Percentiles rank a stretch among this genome's conserved stretches.
Evolutionary conservation across 1,284 basidiomycete species (phyloP).

Genomic region (Ustilago sp.): DNA sequence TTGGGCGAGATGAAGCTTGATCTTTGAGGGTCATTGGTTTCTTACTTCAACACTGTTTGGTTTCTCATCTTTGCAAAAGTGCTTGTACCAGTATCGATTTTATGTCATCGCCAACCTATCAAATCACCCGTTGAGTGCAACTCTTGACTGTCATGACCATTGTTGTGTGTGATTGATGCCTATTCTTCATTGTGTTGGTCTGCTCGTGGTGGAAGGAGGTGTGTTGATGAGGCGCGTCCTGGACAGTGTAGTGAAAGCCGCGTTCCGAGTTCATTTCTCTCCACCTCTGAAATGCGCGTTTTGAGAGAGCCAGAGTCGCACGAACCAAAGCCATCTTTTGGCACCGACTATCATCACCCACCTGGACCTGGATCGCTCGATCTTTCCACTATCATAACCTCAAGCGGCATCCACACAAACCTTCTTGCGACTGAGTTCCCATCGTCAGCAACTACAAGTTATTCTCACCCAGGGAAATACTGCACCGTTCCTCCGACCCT

Average conservation of each 20-base stretch:
- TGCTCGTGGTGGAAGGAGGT: background rate
- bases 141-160: background rate
- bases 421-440: background rate
- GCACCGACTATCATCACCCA: background rate
- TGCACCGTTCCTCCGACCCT: background rate
- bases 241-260: background rate
- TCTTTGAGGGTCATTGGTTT: conserved; percentile 13
- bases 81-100: background rate
- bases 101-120: background rate
- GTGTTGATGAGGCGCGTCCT: background rate
- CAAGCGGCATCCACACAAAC: background rate
- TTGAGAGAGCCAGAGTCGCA: conserved; percentile 8
- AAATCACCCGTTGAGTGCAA: background rate
- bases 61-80: background rate
- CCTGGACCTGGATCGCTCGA: background rate
- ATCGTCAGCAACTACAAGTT: background rate
- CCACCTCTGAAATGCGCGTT: conserved; percentile 16
- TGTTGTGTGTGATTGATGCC: background rate
- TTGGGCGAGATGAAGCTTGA: conserved; percentile 52
- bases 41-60: background rate
- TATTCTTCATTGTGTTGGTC: background rate
- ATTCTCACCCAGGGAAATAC: background rate
- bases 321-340: conserved; percentile 18
- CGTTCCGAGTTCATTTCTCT: conserved; percentile 12
- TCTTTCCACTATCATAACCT: background rate